These are phyloP conservation scores for Lactifluus pinguis DNA, from an alignment of 768 basidiomycete species.

Conservation along the genomic window DNA sequence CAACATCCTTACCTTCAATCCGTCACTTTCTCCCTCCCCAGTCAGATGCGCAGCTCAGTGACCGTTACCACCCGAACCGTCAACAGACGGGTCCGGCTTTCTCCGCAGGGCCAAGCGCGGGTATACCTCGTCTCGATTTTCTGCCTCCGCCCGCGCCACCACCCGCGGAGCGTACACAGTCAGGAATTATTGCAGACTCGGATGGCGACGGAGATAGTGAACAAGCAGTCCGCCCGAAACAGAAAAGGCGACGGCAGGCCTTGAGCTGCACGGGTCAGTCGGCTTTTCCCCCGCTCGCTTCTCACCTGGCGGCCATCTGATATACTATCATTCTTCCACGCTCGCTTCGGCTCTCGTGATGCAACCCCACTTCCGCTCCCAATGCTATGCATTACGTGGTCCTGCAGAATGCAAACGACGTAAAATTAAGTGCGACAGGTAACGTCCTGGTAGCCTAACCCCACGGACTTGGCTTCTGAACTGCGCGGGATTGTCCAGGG, in stretches of 20 bases:
- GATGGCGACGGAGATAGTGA: conserved; percentile 40
- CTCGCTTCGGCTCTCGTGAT: conserved; percentile 19
- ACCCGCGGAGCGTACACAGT: conserved; percentile 20
- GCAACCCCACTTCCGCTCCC: conserved; percentile 22
- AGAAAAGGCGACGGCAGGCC: conserved; percentile 75
- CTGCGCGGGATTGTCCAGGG: conserved; percentile 34
- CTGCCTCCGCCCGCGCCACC: conserved; percentile 10
- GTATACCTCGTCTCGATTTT: conserved; percentile 17
- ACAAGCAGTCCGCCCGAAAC: conserved; percentile 57
- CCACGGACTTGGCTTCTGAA: conserved; percentile 8
- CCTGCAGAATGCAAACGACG: conserved; percentile 70
- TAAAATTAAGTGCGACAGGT: conserved; percentile 87
- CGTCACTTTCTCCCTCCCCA: conserved; percentile 20
- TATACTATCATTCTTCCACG: conserved; percentile 17
- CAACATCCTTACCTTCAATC: conserved; percentile 18
- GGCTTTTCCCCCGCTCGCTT: conserved; percentile 16
- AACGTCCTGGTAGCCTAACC: conserved; percentile 19
- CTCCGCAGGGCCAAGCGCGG: conserved; percentile 16
- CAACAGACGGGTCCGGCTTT: conserved; percentile 3
- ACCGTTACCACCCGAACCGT: conserved; percentile 14
- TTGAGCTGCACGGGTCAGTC: conserved; percentile 74
- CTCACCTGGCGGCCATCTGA: conserved; percentile 22
- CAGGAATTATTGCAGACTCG: conserved; percentile 40
- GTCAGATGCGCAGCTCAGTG: conserved; percentile 8
- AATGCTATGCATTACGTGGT: conserved; percentile 13